These are phyloP conservation scores for Mucuna pruriens DNA, from an alignment of 306 rosid species.

Conservation along the genomic window DNA sequence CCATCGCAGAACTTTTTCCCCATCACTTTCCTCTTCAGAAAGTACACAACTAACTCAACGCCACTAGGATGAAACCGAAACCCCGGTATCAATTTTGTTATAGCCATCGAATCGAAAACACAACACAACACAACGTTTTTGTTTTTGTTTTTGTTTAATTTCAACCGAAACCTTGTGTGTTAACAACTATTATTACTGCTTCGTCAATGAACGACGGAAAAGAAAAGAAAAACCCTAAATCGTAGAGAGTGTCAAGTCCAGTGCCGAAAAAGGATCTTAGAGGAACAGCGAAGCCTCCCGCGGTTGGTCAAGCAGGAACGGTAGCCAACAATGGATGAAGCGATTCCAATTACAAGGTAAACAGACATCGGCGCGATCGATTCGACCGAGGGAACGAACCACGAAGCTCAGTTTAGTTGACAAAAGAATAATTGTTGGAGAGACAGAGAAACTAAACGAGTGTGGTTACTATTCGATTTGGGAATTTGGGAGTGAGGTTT, in stretches of 20 bases:
- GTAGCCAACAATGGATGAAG: slow-evolving; percentile 34
- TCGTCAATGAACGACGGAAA: neutral
- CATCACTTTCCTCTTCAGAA: slow-evolving; percentile 64
- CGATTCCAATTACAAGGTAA: slow-evolving; percentile 24
- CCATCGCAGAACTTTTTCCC: slow-evolving; percentile 41
- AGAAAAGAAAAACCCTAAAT: slow-evolving; percentile 8
- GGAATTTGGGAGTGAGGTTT: no score
- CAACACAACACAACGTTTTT: neutral
- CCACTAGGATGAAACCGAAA: slow-evolving; percentile 75
- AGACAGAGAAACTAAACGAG: neutral
- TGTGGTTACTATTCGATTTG: neutral
- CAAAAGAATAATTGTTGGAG: neutral
- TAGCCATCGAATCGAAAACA: slow-evolving; percentile 32
- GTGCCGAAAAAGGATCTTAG: slow-evolving; percentile 46
- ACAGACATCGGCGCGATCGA: slow-evolving; percentile 47
- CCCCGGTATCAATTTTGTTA: slow-evolving; percentile 55
- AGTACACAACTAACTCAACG: slow-evolving; percentile 60
- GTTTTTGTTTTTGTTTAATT: neutral
- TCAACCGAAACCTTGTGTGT: neutral
- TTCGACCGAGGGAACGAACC: neutral
- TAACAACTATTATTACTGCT: neutral
- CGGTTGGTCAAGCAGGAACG: slow-evolving; percentile 42
- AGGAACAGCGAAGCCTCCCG: slow-evolving; percentile 40
- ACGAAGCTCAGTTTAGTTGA: neutral
- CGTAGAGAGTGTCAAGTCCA: slow-evolving; percentile 38